phyloP scores from a whole-genome alignment of 1,139 yeast genomes.

The Lodderomyces beijingensis region DNA sequence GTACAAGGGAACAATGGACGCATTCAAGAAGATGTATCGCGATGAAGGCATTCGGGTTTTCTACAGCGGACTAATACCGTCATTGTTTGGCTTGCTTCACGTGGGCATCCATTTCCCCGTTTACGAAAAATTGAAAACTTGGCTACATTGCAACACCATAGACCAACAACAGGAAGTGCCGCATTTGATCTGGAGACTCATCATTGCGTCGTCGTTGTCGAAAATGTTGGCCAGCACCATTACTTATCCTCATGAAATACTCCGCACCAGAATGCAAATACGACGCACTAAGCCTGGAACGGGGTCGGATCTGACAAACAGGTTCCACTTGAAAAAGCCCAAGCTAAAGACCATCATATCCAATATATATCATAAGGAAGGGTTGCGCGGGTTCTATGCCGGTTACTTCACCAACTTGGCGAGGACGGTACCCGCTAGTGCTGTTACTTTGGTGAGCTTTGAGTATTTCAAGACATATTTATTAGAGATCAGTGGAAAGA shows the following conservation, averaged over 20 bases:
- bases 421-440: conserved; percentile 93
- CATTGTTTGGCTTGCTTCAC: conserved; percentile 83
- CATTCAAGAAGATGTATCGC: conserved; percentile 70
- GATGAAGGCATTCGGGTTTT: conserved; percentile 82
- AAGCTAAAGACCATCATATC: conserved; percentile 24
- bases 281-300: conserved; percentile 15
- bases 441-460: conserved; percentile 89
- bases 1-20: conserved; percentile 79
- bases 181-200: conserved; percentile 41
- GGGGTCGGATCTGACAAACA: conserved; percentile 1
- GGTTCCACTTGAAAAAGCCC: no score
- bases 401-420: conserved; percentile 84
- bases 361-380: conserved; percentile 64
- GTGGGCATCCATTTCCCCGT: conserved; percentile 97
- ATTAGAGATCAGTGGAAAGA: conserved; percentile 32
- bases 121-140: conserved; percentile 72
- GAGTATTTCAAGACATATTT: conserved; percentile 75
- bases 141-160: conserved; percentile 32
- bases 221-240: conserved; percentile 86
- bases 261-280: conserved; percentile 87
- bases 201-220: conserved; percentile 73
- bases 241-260: conserved; percentile 94
- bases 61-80: conserved; percentile 87
- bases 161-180: conserved; percentile 21
- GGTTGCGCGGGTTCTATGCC: conserved; percentile 78